Evolutionary conservation across 371 early-diverging fungal species (phyloP).

Genomic region (Mortierella sp.): DNA sequence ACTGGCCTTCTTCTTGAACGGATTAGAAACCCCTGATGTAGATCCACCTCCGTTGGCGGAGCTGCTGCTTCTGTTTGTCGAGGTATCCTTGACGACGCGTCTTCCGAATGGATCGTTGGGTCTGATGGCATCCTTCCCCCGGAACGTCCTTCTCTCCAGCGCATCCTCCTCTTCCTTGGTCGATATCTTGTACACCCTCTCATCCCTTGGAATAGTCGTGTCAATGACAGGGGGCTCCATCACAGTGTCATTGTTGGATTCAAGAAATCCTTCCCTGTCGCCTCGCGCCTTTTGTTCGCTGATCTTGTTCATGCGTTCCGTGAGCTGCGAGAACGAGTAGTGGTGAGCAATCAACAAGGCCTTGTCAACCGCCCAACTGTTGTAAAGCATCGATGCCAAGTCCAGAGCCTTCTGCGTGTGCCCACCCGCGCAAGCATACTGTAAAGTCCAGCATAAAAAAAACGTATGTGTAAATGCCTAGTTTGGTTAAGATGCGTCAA

Average conservation of each 20-base stretch:
- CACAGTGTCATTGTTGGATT: conserved; percentile 32
- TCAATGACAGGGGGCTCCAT: conserved; percentile 46
- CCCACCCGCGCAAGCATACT: conserved; percentile 81
- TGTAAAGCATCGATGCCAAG: conserved; percentile 71
- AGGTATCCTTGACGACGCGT: conserved; percentile 36
- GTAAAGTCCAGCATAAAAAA: not conserved
- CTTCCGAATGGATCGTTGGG: conserved; percentile 54
- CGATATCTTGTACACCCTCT: conserved; percentile 17
- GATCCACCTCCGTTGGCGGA: not conserved
- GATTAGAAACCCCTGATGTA: conserved; percentile 16
- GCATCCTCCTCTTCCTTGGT: conserved; percentile 34
- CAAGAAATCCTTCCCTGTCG: conserved; percentile 42
- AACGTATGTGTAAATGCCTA: not conserved
- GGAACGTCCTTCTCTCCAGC: conserved; percentile 34
- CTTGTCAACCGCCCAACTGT: conserved; percentile 75
- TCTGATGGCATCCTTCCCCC: conserved; percentile 21
- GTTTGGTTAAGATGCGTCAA: not conserved
- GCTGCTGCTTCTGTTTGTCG: not conserved
- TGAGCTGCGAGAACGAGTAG: conserved; percentile 73
- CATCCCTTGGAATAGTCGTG: conserved; percentile 1
- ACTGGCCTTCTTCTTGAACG: conserved; percentile 47
- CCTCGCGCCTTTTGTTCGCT: conserved; percentile 71
- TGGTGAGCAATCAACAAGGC: conserved; percentile 86
- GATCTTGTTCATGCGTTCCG: conserved; percentile 83
- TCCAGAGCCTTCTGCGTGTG: conserved; percentile 83